phyloP scores from a whole-genome alignment of 495 filamentous ascomycete genomes.

The Cercophora newfieldiana region DNA sequence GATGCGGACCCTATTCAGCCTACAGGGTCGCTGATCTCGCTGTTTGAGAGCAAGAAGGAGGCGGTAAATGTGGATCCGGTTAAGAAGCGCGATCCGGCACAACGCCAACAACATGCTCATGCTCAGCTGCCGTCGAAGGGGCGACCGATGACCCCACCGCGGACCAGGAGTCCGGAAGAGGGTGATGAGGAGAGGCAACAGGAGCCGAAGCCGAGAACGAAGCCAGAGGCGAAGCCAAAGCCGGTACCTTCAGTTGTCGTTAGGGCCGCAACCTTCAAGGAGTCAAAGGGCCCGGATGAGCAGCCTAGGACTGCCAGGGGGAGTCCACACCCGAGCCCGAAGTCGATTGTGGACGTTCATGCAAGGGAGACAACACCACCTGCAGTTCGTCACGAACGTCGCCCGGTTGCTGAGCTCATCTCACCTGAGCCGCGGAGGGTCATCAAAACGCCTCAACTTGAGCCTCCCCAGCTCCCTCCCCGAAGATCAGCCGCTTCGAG shows the following conservation, averaged over 20 bases:
- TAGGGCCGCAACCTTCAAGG: background rate
- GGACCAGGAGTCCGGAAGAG: conserved; percentile 20
- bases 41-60: conserved; percentile 55
- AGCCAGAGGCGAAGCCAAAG: conserved; percentile 23
- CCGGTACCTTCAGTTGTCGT: conserved; percentile 15
- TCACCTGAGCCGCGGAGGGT: conserved; percentile 26
- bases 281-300: background rate
- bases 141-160: conserved; percentile 26
- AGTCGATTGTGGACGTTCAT: background rate
- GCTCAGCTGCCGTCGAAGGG: background rate
- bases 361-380: background rate
- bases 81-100: conserved; percentile 38
- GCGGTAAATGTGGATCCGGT: conserved; percentile 32
- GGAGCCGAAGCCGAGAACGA: conserved; percentile 4
- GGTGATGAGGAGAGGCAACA: background rate
- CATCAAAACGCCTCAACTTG: conserved; percentile 21
- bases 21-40: conserved; percentile 58
- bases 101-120: no score
- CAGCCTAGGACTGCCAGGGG: background rate
- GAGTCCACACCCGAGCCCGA: background rate
- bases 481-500: conserved; percentile 1
- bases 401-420: conserved; percentile 16
- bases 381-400: background rate
- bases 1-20: conserved; percentile 57
- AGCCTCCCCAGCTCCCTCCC: conserved; percentile 20